phyloP scores from a whole-genome alignment of 208 protist genomes.

The Acanthamoeba triangularis region DNA sequence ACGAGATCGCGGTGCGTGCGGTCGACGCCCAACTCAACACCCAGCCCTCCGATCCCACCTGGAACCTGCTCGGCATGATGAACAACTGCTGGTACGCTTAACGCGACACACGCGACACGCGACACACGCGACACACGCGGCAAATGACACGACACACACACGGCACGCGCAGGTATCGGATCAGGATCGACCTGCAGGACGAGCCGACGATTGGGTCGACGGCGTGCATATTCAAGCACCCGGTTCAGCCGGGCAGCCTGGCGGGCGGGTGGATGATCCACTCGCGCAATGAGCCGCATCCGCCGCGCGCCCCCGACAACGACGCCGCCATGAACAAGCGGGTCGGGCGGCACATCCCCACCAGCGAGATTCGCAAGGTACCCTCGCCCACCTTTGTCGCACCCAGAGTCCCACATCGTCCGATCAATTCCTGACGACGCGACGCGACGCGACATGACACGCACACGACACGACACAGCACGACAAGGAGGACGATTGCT shows the following conservation, averaged over 20 bases:
- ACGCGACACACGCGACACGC: neutral
- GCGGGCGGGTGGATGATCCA: conserved; percentile 8
- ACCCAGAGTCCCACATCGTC: neutral
- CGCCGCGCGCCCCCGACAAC: neutral
- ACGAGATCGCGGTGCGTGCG: conserved; percentile 60
- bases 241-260: neutral
- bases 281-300: neutral
- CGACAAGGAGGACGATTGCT: conserved; percentile 94
- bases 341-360: neutral
- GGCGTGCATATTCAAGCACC: neutral
- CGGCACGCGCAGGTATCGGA: neutral
- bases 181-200: neutral
- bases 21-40: conserved; percentile 45
- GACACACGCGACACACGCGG: neutral
- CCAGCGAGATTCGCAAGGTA: conserved; percentile 19
- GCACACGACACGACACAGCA: conserved; percentile 90
- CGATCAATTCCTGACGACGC: neutral
- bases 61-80: conserved; percentile 77
- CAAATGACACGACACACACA: neutral
- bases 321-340: neutral
- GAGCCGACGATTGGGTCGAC: neutral
- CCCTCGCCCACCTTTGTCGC: neutral
- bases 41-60: conserved; percentile 57
- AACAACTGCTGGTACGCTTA: conserved; percentile 62
- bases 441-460: conserved; percentile 65